Percentiles rank a stretch among this genome's conserved stretches.
These are phyloP conservation scores for Paraphoma chrysanthemicola DNA, from an alignment of 2,329 filamentous ascomycete genomes.

Conservation along the genomic window DNA sequence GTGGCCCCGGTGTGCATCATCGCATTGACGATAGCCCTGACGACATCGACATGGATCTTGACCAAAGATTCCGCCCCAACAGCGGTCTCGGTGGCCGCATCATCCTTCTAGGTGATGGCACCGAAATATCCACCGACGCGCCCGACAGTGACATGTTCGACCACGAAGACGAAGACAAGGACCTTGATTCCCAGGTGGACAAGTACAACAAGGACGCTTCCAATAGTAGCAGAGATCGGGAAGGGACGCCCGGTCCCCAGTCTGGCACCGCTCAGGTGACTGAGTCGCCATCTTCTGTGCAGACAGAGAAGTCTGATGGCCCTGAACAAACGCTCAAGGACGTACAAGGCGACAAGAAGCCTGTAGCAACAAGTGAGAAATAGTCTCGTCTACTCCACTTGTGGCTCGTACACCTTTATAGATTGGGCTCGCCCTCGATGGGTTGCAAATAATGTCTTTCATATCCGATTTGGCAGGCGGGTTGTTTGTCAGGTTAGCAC, in stretches of 20 bases:
- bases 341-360: constrained; percentile 24
- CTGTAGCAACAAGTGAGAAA: constrained; percentile 28
- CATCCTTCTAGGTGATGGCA: constrained; percentile 94
- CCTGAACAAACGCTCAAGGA: constrained; percentile 19
- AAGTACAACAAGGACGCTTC: constrained; percentile 57
- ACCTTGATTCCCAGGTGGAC: constrained; percentile 82
- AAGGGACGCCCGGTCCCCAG: constrained; percentile 35
- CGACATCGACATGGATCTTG: constrained; percentile 76
- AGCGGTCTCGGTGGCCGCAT: constrained; percentile 74
- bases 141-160: constrained; percentile 95
- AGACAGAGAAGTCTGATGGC: constrained; percentile 45
- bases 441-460: constrained; percentile 17
- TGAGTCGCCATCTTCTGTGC: constrained; percentile 46
- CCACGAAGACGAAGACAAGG: constrained; percentile 84
- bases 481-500: constrained; percentile 7
- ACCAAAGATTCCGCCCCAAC: constrained; percentile 72
- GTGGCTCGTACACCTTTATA: neutral
- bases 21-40: constrained; percentile 58
- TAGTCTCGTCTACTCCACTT: constrained; percentile 15
- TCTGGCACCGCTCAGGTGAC: constrained; percentile 29
- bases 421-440: neutral
- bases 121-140: constrained; percentile 86
- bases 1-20: constrained; percentile 59
- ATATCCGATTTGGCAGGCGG: constrained; percentile 21
- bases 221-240: constrained; percentile 28